Evolutionary conservation across 2,329 filamentous ascomycete species (phyloP).

Genomic region (Botryotinia calthae): DNA sequence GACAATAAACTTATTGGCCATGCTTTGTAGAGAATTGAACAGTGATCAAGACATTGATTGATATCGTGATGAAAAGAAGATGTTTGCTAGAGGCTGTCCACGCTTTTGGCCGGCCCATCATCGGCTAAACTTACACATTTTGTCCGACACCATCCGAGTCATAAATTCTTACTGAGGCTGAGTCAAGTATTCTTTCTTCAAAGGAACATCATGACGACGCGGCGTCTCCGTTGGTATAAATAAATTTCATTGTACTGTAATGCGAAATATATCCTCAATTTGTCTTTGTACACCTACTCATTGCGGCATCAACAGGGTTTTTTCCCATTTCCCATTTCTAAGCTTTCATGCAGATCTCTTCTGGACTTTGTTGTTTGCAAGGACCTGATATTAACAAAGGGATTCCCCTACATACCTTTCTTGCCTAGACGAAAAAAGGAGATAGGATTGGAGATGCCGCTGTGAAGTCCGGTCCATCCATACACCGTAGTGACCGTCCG

Average conservation of each 20-base stretch:
- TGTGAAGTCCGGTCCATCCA: neutral
- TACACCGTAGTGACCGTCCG: neutral
- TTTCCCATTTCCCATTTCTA: neutral
- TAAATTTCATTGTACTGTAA: neutral
- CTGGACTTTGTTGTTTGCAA: neutral
- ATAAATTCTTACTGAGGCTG: neutral
- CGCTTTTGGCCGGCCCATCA: neutral
- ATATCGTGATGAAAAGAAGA: neutral
- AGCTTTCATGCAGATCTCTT: neutral
- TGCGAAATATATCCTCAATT: neutral
- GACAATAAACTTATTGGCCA: neutral
- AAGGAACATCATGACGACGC: neutral
- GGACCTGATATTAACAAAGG: neutral
- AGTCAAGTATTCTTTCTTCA: neutral
- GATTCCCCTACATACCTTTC: neutral
- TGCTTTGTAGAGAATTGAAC: neutral
- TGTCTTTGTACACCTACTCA: neutral
- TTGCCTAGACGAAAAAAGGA: neutral
- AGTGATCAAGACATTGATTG: neutral
- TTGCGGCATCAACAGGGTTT: neutral
- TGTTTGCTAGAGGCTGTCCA: neutral
- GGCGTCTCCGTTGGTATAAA: neutral
- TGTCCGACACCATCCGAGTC: neutral
- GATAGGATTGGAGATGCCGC: neutral
- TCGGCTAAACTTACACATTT: neutral